These are phyloP conservation scores for Phytophthora aleatoria DNA, from an alignment of 352 stramenopile species.

Conservation along the genomic window DNA sequence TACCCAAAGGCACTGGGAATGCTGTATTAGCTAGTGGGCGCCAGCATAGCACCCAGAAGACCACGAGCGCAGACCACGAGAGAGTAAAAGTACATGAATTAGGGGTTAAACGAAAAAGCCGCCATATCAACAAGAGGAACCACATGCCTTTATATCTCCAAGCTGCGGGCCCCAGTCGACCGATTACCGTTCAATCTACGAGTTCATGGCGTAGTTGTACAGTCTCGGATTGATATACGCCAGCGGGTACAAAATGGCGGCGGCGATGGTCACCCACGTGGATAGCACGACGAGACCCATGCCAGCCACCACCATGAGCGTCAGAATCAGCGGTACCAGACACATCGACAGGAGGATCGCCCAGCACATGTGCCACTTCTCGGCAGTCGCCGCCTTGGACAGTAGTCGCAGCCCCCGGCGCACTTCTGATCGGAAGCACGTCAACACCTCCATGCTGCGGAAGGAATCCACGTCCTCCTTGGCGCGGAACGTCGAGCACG, in stretches of 20 bases:
- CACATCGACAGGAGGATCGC: conserved; percentile 27
- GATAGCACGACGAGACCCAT: conserved; percentile 31
- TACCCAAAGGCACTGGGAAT: too few relatives aligned
- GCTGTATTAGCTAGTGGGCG: too few relatives aligned
- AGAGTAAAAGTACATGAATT: conserved; percentile 10
- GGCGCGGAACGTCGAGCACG: conserved; percentile 6
- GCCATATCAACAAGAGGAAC: not conserved
- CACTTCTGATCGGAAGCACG: conserved; percentile 30
- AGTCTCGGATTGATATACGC: conserved; percentile 30
- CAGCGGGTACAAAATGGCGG: conserved; percentile 21
- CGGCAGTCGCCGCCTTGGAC: conserved; percentile 19
- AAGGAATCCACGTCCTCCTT: conserved; percentile 16
- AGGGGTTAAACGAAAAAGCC: not conserved
- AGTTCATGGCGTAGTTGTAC: conserved; percentile 31
- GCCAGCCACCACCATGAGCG: conserved; percentile 20
- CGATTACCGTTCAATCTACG: conserved; percentile 4
- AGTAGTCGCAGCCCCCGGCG: conserved; percentile 25
- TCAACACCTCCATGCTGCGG: conserved; percentile 31
- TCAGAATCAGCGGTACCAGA: conserved; percentile 24
- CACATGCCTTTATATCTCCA: conserved; percentile 27
- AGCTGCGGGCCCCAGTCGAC: not conserved
- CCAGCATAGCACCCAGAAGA: too few relatives aligned
- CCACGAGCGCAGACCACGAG: not conserved
- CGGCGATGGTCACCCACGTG: conserved; percentile 15
- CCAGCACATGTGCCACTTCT: conserved; percentile 32